Conservation (phyloP, 2,329 filamentous ascomycete species). For the Xylaria sp. region DNA sequence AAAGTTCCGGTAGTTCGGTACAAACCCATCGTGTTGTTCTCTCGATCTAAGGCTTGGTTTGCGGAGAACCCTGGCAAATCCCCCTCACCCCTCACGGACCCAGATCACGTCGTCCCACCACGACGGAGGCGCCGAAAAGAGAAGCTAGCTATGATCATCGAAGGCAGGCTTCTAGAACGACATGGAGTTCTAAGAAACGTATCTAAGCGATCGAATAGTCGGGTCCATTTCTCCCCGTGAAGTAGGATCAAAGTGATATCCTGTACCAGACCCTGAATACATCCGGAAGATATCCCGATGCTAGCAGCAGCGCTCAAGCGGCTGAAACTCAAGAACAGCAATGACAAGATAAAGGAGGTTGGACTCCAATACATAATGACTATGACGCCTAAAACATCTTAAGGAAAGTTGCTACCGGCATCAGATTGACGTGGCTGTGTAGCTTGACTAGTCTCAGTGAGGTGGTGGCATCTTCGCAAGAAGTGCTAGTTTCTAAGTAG, state of each 20-base stretch:
- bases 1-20: conserved; percentile 24
- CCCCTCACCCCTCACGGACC: conserved; percentile 15
- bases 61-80: conserved; percentile 26
- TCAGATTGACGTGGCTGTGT: not conserved
- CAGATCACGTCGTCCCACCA: conserved; percentile 2
- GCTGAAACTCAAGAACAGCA: not conserved
- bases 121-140: not conserved
- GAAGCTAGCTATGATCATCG: not conserved
- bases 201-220: not conserved
- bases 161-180: conserved; percentile 4
- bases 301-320: not conserved
- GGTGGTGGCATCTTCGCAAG: not conserved
- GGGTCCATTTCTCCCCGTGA: not conserved
- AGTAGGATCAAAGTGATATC: too few species aligned
- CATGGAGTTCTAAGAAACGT: not conserved
- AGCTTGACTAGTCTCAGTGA: not conserved
- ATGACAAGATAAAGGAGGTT: not conserved
- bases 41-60: conserved; percentile 19
- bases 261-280: not conserved
- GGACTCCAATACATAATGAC: not conserved
- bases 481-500: not conserved
- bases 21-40: not conserved
- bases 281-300: too few species aligned
- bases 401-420: not conserved
- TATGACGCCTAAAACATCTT: not conserved